Evolutionary conservation across 108 stramenopile species (phyloP).

Genomic region (Nitzschia sp.): DNA sequence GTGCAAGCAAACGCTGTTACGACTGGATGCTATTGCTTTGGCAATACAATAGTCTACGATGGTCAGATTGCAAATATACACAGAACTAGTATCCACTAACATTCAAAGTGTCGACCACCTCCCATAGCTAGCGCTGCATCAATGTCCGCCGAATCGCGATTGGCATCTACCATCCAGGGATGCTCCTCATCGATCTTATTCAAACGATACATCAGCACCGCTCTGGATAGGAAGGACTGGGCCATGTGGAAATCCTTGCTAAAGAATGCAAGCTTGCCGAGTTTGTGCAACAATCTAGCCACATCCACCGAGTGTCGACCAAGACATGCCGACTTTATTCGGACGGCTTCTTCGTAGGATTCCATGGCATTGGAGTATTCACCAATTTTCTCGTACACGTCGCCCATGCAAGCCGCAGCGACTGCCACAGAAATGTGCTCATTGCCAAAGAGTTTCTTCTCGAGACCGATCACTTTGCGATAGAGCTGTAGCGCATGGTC

Average conservation of each 20-base stretch:
- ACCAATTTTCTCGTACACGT: constrained; percentile 79
- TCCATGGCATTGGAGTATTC: constrained; percentile 61
- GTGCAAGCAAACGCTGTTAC: too few relatives aligned
- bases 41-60: too few relatives aligned
- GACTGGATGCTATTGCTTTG: too few relatives aligned
- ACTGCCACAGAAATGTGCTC: constrained; percentile 68
- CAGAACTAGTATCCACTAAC: too few relatives aligned
- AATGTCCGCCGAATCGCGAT: constrained; percentile 78
- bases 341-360: constrained; percentile 69
- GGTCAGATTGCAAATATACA: too few relatives aligned
- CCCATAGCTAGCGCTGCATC: constrained; percentile 66
- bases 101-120: constrained; percentile 22
- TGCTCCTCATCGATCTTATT: constrained; percentile 70
- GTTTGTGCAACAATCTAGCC: constrained; percentile 78
- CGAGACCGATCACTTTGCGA: constrained; percentile 71
- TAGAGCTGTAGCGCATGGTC: constrained; percentile 69
- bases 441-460: constrained; percentile 71
- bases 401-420: constrained; percentile 78
- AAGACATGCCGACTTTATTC: constrained; percentile 48
- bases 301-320: constrained; percentile 74
- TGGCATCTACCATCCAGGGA: constrained; percentile 76
- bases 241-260: constrained; percentile 59
- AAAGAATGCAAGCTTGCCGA: constrained; percentile 64
- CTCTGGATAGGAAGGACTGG: constrained; percentile 53
- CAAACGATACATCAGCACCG: constrained; percentile 64